These are phyloP conservation scores for Amanita jacksonii DNA, from an alignment of 768 basidiomycete genomes.

Conservation along the genomic window DNA sequence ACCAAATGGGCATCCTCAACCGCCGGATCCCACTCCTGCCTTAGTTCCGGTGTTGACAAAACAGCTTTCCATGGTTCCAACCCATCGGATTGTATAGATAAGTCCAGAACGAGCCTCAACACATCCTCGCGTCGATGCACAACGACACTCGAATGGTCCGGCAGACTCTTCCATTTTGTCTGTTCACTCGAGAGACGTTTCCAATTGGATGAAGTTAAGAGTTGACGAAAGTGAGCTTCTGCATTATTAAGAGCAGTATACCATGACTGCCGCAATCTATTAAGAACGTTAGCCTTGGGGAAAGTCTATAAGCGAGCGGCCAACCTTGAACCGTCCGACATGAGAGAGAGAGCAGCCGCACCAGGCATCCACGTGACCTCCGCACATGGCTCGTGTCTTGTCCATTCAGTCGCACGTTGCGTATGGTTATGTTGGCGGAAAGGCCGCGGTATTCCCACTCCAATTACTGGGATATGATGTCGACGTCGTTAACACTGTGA, in stretches of 20 bases:
- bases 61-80: conserved; percentile 78
- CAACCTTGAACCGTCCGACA: conserved; percentile 10
- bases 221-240: conserved; percentile 66
- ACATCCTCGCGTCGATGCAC: conserved; percentile 81
- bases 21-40: conserved; percentile 90
- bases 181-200: conserved; percentile 55
- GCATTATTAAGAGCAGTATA: conserved; percentile 64
- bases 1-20: conserved; percentile 78
- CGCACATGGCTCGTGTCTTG: conserved; percentile 58
- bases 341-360: background rate
- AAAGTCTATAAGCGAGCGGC: background rate
- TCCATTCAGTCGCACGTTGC: conserved; percentile 93
- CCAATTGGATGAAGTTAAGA: conserved; percentile 74
- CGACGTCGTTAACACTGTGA: conserved; percentile 88
- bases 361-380: background rate
- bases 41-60: conserved; percentile 75
- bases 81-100: conserved; percentile 51
- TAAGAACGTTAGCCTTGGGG: background rate
- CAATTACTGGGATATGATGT: conserved; percentile 92
- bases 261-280: conserved; percentile 78
- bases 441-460: conserved; percentile 67
- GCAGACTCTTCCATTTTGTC: conserved; percentile 60
- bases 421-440: conserved; percentile 88
- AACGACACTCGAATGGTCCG: conserved; percentile 62
- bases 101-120: conserved; percentile 75